Evolutionary conservation across 805 yeast genomes (phyloP), one percentile per base, ranked within the genome.

Genomic region (Ogataea chonburiensis): DNA sequence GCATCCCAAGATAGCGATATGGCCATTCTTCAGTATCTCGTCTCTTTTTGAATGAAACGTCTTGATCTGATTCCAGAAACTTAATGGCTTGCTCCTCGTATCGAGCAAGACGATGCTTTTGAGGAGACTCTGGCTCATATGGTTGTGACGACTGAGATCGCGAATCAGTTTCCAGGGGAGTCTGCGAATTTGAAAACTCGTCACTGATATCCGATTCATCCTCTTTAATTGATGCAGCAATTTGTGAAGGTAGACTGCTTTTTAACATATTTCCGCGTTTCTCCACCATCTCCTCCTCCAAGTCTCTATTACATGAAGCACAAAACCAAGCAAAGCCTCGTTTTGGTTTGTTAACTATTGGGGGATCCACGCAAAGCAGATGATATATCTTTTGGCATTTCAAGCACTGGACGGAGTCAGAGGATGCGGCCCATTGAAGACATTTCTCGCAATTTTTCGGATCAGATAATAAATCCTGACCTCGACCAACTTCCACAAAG

Each of bases 291-390:
- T 63, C 63, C n/a, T 61, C 57, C 42, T 79, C 82, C 34, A 73
- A 71, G 20, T 66, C 70, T 47, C 76, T 73, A n/a, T 81, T 70
- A 63, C 97, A 88, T 5, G 66, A 56, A 18, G 86, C 89, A 66
- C 97, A 88, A 17, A 86, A 73, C 96, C 96, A 89, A 7, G 87
- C 85, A 55, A 86, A 84, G 1, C 95, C 96, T 39, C 94, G 65
- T 28, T 85, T 79, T 1, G 96, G 96, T 52, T 85, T 85, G 45
- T 75, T 75, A 34, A 74, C 56, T 24, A 87, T 60, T 1, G 96
- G 96, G 1, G 96, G 96, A 42, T 82, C 86, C 31, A 88, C 71
- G 53, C 98, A 89, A 23, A 77, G 67, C 76, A 88, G 75, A 62
- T 89, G 98, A 47, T 79, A 86, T 40, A 67, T 67, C 12, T 72